Evolutionary conservation across 208 protist genomes (phyloP), one percentile per base, ranked within the genome.

Genomic region (Borovskyia barvae): DNA sequence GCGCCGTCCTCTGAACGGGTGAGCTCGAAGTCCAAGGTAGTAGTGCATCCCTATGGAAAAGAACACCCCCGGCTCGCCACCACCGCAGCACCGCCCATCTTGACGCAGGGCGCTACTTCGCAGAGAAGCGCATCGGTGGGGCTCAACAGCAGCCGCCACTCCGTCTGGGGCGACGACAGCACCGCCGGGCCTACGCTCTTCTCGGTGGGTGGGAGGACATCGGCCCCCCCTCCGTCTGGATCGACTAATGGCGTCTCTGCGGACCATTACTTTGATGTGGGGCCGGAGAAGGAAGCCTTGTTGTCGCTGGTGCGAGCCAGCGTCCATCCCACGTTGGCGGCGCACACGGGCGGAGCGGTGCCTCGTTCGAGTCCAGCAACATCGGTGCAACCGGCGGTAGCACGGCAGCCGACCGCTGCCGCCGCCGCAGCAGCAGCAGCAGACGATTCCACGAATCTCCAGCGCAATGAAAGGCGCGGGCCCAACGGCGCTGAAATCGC

Each of bases 271-370:
- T 81, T 81, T 22, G 75, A 81, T 37, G 55, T 70, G 43, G 62
- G 56, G 3, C 63, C 75, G 5, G 78, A 82, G 39, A 84, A 90
- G 42, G 62, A 58, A 19, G 62, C 72, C 1, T 60, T 85, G 11
- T 74, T 70, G 24, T 48, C 40, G 6, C 40, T 80, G 25, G 36
- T 72, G 55, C 62, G 35, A 2, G 42, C 54, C 39, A 59, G 47
- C 39, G 57, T 48, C 7, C 54, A 48, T 30, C 19, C 42, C 14
- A 5, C 45, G 25, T 26, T 29, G 32, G 50, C 20, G 12, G 40
- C 37, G n/a, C 22, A 11, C 8, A 39, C 14, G 26, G 36, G 22
- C 11, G 37, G 9, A 26, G 36, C 20, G 24, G 7, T 24, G 25
- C 39, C 32, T 28, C 30, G 30, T n/a, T 28, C 49, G 7, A 54